Percentiles rank a stretch among this genome's conserved stretches.
Evolutionary conservation across 1,139 yeast genomes (phyloP).

Genomic region (Yamadazyma siamensis): DNA sequence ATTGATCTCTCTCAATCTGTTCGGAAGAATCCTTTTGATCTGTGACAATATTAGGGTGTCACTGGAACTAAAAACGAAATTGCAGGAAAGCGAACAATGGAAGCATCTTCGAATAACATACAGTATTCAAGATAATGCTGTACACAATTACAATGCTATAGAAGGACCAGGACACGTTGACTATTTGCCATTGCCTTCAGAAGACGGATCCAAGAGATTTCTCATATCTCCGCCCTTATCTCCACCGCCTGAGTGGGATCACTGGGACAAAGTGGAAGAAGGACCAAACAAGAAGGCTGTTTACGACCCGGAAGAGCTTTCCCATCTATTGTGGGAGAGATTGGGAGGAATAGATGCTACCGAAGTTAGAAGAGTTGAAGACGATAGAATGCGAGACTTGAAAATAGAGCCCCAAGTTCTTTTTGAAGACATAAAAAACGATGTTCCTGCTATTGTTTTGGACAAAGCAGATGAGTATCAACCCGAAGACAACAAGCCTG

Average conservation of each 20-base stretch:
- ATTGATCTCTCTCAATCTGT: conserved; percentile 32
- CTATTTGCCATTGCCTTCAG: conserved; percentile 43
- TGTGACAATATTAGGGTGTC: conserved; percentile 27
- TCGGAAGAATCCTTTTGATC: conserved; percentile 33
- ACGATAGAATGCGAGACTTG: conserved; percentile 15
- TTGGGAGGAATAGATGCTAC: conserved; percentile 39
- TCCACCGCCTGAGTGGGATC: conserved; percentile 48
- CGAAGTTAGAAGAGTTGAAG: conserved; percentile 29
- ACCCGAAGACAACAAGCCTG: conserved; percentile 6
- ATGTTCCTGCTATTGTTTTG: conserved; percentile 38
- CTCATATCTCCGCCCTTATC: conserved; percentile 48
- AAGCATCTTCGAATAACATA: conserved; percentile 20
- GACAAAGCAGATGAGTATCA: conserved; percentile 17
- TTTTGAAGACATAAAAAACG: conserved; percentile 34
- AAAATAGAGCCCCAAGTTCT: conserved; percentile 31
- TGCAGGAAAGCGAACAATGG: conserved; percentile 19
- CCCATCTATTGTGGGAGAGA: conserved; percentile 45
- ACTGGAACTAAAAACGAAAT: conserved; percentile 15
- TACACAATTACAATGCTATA: conserved; percentile 11
- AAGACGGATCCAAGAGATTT: conserved; percentile 35
- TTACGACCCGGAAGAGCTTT: conserved; percentile 38
- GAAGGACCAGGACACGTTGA: conserved; percentile 18
- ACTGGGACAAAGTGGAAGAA: conserved; percentile 42
- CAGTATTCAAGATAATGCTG: conserved; percentile 34
- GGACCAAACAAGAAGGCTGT: conserved; percentile 38